A percentile compares a stretch with the other conserved stretches of the same genome.
These are phyloP conservation scores for Gamsiella multidivaricata DNA, from an alignment of 192 early-diverging fungal species.

Conservation along the genomic window DNA sequence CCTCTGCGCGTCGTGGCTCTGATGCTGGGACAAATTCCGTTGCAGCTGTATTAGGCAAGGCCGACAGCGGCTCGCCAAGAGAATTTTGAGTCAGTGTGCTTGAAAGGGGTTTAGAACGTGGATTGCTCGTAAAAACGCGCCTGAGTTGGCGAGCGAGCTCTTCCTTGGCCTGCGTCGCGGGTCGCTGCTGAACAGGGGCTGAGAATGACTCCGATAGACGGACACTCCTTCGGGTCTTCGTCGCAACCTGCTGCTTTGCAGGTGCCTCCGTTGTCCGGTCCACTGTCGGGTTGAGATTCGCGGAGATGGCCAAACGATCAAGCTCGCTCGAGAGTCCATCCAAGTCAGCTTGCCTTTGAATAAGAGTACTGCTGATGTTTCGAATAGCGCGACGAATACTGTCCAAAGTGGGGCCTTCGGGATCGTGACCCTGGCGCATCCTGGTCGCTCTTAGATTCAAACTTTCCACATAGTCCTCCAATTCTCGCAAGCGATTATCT, in stretches of 20 bases:
- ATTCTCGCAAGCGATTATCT: conserved; percentile 20
- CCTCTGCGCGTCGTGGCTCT: conserved; percentile 41
- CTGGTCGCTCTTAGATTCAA: conserved; percentile 14
- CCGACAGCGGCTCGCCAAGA: conserved; percentile 7
- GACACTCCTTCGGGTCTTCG: background rate
- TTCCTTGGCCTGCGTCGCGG: conserved; percentile 9
- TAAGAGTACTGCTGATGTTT: conserved; percentile 51
- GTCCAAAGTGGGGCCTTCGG: conserved; percentile 50
- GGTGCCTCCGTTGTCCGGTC: background rate
- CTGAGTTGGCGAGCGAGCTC: conserved; percentile 25
- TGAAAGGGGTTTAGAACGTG: conserved; percentile 9
- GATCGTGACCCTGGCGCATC: conserved; percentile 32
- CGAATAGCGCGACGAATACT: conserved; percentile 59
- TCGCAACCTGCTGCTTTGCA: background rate
- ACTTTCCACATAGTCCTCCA: conserved; percentile 34
- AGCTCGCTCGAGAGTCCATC: conserved; percentile 48
- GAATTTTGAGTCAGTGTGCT: background rate
- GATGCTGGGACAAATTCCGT: conserved; percentile 27
- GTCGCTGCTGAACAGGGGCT: background rate
- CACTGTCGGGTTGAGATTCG: background rate
- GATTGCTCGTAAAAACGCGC: conserved; percentile 17
- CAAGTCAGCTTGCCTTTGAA: conserved; percentile 59
- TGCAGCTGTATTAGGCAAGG: conserved; percentile 15
- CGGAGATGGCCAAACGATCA: conserved; percentile 23
- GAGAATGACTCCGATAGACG: background rate